Evolutionary conservation across 2,329 filamentous ascomycete species (phyloP).

Genomic region (Ilyonectria robusta): DNA sequence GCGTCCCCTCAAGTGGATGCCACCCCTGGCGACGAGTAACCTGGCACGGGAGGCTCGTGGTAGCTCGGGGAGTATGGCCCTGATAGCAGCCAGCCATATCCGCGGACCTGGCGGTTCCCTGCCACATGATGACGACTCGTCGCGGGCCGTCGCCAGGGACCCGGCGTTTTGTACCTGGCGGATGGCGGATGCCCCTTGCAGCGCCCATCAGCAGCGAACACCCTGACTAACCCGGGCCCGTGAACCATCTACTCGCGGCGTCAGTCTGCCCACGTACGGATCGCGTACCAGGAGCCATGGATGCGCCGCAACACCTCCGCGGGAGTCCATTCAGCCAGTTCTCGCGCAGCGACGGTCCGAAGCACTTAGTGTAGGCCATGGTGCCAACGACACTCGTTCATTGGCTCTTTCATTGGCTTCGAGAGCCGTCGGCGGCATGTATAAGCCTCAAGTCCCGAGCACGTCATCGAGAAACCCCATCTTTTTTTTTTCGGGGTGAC

Average conservation of each 20-base stretch:
- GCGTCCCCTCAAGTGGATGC: neutral
- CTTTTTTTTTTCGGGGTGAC: constrained; percentile 40
- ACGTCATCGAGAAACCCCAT: constrained; percentile 51
- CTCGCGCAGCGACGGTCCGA: constrained; percentile 46
- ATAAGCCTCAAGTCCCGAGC: constrained; percentile 52
- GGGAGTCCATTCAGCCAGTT: neutral
- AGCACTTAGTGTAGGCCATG: constrained; percentile 37
- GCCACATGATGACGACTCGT: constrained; percentile 26
- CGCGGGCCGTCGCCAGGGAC: neutral
- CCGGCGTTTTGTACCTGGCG: constrained; percentile 7
- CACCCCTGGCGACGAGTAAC: neutral
- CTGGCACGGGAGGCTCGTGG: neutral
- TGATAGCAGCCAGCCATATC: constrained; percentile 7
- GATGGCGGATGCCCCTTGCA: constrained; percentile 16
- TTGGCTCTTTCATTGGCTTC: constrained; percentile 49
- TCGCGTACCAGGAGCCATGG: neutral
- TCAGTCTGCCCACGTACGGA: constrained; percentile 15
- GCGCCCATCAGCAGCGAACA: constrained; percentile 10
- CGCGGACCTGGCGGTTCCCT: constrained; percentile 14
- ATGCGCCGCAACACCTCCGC: neutral
- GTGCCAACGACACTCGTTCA: constrained; percentile 29
- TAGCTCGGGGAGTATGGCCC: neutral
- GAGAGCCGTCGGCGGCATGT: constrained; percentile 44
- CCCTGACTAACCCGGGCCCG: constrained; percentile 1
- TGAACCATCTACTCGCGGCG: constrained; percentile 23